Evolutionary conservation across 2,329 filamentous ascomycete genomes (phyloP).

Genomic region (Ramularia endophylla): DNA sequence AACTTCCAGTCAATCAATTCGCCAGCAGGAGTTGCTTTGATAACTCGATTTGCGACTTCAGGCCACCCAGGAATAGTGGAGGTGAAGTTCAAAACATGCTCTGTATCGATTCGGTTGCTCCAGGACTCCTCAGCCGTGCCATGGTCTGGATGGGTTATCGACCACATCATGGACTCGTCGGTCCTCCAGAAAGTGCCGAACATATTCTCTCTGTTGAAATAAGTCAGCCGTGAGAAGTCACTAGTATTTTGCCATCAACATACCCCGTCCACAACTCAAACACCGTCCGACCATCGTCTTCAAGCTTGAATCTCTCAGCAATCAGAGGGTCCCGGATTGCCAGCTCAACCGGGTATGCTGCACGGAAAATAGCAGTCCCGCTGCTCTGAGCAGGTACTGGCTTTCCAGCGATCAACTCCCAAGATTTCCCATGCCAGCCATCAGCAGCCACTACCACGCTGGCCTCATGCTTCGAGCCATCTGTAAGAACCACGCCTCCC

Average conservation of each 20-base stretch:
- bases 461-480: constrained; percentile 37
- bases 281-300: constrained; percentile 2
- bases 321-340: constrained; percentile 9
- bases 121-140: constrained; percentile 9
- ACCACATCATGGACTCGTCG: not conserved
- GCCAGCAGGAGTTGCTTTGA: constrained; percentile 38
- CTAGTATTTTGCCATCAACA: constrained; percentile 4
- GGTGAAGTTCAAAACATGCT: constrained; percentile 4
- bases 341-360: constrained; percentile 11
- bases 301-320: constrained; percentile 5
- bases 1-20: constrained; percentile 46
- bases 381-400: constrained; percentile 8
- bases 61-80: constrained; percentile 4
- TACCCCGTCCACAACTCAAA: constrained; percentile 5
- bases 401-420: constrained; percentile 39
- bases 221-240: constrained; percentile 30
- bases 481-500: constrained; percentile 28
- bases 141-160: not conserved
- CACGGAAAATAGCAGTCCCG: constrained; percentile 12
- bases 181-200: not conserved
- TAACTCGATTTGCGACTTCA: constrained; percentile 22
- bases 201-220: constrained; percentile 15
- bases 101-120: constrained; percentile 2
- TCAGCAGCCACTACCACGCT: constrained; percentile 30
- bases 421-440: constrained; percentile 36